Evolutionary conservation across 306 rosid species (phyloP).

Genomic region (Pterocarpus macrocarpus): DNA sequence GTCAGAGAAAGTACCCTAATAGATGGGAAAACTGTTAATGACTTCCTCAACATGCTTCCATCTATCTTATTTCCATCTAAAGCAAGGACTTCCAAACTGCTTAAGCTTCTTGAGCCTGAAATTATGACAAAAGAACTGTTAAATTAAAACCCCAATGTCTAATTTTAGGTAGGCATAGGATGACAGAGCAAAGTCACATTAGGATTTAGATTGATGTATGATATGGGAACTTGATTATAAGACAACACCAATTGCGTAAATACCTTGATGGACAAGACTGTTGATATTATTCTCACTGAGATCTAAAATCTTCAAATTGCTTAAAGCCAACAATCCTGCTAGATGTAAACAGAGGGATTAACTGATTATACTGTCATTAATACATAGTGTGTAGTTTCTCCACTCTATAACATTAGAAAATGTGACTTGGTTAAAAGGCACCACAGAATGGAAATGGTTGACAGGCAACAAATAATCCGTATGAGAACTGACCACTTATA

Average conservation of each 20-base stretch:
- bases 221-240: not conserved
- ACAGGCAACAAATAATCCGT: too few relatives aligned
- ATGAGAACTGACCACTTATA: conserved; percentile 1
- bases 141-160: too few relatives aligned
- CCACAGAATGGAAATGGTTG: too few relatives aligned
- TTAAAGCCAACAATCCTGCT: not conserved
- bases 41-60: conserved; percentile 2
- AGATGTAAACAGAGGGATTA: not conserved
- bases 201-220: too few relatives aligned
- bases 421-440: too few relatives aligned
- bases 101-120: conserved; percentile 5
- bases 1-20: not conserved
- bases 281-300: not conserved
- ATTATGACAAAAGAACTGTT: too few relatives aligned
- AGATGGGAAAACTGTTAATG: conserved; percentile 24
- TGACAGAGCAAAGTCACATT: too few relatives aligned
- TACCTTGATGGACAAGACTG: not conserved
- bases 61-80: not conserved
- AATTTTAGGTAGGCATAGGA: too few relatives aligned
- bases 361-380: not conserved
- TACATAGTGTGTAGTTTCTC: not conserved
- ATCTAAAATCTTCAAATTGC: not conserved
- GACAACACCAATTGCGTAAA: not conserved
- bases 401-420: too few relatives aligned
- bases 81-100: not conserved